phyloP scores from a whole-genome alignment of 148 eudicot species.

The Rhododendron henanense region DNA sequence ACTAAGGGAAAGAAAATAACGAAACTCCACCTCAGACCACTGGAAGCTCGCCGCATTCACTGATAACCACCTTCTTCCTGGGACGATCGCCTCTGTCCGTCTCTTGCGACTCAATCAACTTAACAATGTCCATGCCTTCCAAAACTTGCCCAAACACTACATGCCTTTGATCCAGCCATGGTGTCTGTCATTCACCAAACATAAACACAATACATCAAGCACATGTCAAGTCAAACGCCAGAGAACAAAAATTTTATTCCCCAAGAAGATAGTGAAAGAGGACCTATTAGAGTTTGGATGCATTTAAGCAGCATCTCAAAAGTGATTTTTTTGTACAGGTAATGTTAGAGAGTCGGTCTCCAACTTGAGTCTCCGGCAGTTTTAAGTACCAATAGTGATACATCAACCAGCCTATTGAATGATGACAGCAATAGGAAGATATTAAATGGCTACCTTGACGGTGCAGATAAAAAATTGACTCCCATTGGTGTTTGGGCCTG shows the following conservation, averaged over 20 bases:
- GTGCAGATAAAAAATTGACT: slow-evolving; percentile 98
- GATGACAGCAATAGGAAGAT: not conserved
- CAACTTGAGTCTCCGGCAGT: not conserved
- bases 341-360: not conserved
- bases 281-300: not conserved
- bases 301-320: not conserved
- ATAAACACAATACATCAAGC: not conserved
- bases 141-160: slow-evolving; percentile 91
- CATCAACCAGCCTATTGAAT: not conserved
- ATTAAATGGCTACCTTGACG: slow-evolving; percentile 55
- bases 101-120: slow-evolving; percentile 73
- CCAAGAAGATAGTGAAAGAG: not conserved
- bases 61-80: slow-evolving; percentile 62
- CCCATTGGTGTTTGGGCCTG: slow-evolving; percentile 93
- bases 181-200: slow-evolving; percentile 54
- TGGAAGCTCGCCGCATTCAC: slow-evolving; percentile 89
- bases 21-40: slow-evolving; percentile 29
- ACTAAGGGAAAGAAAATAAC: not conserved
- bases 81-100: slow-evolving; percentile 97
- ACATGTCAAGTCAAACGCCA: not conserved
- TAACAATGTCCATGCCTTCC: slow-evolving; percentile 92
- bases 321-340: not conserved
- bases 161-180: slow-evolving; percentile 90
- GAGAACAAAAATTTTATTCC: not conserved
- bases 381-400: not conserved